phyloP scores from a whole-genome alignment of 108 stramenopile genomes.

The Epithemia pelagica region DNA sequence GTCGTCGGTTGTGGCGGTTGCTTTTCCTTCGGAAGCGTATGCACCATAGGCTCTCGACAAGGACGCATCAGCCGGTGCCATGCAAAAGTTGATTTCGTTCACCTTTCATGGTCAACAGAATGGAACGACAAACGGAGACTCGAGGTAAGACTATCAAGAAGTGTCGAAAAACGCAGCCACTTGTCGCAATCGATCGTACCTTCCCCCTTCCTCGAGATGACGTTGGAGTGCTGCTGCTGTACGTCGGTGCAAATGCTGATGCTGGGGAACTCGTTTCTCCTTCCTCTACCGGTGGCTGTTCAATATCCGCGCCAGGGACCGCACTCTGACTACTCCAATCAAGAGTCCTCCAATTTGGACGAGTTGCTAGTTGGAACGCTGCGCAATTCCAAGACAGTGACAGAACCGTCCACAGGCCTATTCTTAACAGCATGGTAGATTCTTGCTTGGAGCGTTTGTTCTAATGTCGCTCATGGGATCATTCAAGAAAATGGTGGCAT shows the following conservation, averaged over 20 bases:
- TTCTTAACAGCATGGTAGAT: too few relatives aligned
- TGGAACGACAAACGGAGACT: background rate
- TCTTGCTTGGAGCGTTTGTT: too few relatives aligned
- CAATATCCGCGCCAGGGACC: slow-evolving; percentile 34
- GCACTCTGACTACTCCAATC: too few relatives aligned
- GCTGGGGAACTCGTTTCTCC: background rate
- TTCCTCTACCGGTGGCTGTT: slow-evolving; percentile 25
- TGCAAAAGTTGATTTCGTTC: slow-evolving; percentile 78
- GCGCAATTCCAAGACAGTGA: too few relatives aligned
- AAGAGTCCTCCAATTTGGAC: too few relatives aligned
- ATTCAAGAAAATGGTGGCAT: too few relatives aligned
- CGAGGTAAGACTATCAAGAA: background rate
- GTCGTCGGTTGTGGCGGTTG: slow-evolving; percentile 5
- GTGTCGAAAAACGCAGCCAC: background rate
- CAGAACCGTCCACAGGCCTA: too few relatives aligned
- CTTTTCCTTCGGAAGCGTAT: background rate
- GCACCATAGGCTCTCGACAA: slow-evolving; percentile 50
- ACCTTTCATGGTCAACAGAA: slow-evolving; percentile 29
- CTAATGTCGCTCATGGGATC: too few relatives aligned
- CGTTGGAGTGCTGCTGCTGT: background rate
- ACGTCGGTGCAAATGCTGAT: background rate
- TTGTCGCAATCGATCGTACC: background rate
- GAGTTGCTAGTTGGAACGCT: too few relatives aligned
- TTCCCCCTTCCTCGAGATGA: background rate
- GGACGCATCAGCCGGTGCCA: slow-evolving; percentile 75